Conservation (phyloP, 495 filamentous ascomycete species). For the Darksidea phi region DNA sequence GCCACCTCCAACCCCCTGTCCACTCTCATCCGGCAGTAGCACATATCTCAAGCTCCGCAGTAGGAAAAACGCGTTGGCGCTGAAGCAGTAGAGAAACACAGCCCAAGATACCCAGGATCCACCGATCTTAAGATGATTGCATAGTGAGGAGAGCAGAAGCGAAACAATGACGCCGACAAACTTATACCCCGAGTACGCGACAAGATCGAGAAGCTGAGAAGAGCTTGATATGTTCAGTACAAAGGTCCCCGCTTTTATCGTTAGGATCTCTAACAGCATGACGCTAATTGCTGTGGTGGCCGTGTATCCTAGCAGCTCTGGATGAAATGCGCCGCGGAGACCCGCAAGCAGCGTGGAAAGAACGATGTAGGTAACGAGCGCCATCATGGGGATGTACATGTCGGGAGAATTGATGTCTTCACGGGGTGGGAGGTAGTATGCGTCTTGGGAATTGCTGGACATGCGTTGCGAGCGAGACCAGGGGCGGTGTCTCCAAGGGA, state of each 20-base stretch:
- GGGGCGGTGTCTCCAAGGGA: conserved; percentile 94
- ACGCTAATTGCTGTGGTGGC: conserved; percentile 80
- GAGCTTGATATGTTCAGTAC: conserved; percentile 88
- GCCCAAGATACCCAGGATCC: conserved; percentile 85
- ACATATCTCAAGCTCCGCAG: conserved; percentile 95
- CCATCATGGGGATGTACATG: conserved; percentile 97
- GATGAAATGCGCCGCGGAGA: conserved; percentile 88
- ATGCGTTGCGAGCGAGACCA: conserved; percentile 79
- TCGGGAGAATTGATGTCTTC: conserved; percentile 97
- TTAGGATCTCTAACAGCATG: conserved; percentile 80
- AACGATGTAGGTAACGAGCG: conserved; percentile 94
- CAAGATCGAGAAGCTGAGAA: conserved; percentile 81
- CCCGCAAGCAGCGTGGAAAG: conserved; percentile 86
- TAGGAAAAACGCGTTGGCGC: conserved; percentile 95
- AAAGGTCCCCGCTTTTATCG: conserved; percentile 88
- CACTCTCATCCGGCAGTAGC: conserved; percentile 74
- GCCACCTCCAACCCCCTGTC: conserved; percentile 11
- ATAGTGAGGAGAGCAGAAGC: conserved; percentile 65
- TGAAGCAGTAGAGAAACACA: conserved; percentile 85
- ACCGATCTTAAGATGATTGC: conserved; percentile 64
- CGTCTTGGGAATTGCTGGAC: conserved; percentile 57
- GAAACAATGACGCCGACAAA: conserved; percentile 95
- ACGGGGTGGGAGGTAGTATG: conserved; percentile 88
- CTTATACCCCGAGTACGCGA: conserved; percentile 97
- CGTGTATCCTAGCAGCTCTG: conserved; percentile 84